Evolutionary conservation across 2,329 filamentous ascomycete genomes (phyloP), one percentile per base, ranked within the genome.

Genomic region (Fusarium subtropicale): DNA sequence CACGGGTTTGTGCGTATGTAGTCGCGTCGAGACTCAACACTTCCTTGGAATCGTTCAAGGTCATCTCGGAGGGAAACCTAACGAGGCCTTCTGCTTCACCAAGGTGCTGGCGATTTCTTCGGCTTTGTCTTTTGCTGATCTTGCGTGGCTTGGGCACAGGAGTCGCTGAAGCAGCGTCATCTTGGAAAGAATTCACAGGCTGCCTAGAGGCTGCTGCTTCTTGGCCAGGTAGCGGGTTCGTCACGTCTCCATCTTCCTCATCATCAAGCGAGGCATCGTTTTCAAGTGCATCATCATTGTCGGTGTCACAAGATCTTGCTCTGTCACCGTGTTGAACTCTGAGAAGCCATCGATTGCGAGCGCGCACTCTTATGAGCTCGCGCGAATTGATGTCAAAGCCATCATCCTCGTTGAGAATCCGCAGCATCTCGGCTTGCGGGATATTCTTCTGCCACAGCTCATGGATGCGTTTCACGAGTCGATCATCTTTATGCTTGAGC

Each of bases 31-130:
- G 82, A 38, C 81, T 83, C 30, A 97, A 82, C 62, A 90, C 91
- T 15, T 85, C 84, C 75, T 93, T 92, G 74, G 91, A 90, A 78
- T 95, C 91, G 69, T 92, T 90, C 61, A 96, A 87, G 0, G 92
- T 94, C 15, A 91, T 94, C 78, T 96, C 92, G 1, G 92, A 95
- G 1, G 91, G 91, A 68, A 93, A 96, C 24, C 92, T 88, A 16
- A 91, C 90, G 16, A 91, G 89, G 22, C 90, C 87, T 7, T 89
- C 88, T 2, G 89, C 86, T 9, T 88, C 87, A 75, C 92, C 90
- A 38, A 90, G 86, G 16, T 90, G 88, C 28, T 92, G 77, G 4
- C 90, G 89, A 42, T 87, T 89, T 83, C 88, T 91, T n/a, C 86
- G 87, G 71, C 88, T 85, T 56, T 89, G 91, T 47, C 90, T 85